Evolutionary conservation across 495 filamentous ascomycete species (phyloP).

Genomic region (Podospora conica): DNA sequence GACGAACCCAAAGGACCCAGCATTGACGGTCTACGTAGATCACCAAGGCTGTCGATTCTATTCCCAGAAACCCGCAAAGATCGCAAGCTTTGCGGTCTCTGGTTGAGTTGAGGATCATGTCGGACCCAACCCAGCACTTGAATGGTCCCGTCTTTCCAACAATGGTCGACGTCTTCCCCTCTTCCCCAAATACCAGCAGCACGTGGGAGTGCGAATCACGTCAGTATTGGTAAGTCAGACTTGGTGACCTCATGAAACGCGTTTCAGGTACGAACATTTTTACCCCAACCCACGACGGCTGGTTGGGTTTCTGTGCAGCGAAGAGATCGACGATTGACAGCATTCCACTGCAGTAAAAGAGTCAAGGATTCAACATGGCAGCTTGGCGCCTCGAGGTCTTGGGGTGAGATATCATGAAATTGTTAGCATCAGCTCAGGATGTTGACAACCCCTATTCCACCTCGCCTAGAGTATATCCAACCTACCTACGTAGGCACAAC

Average conservation of each 20-base stretch:
- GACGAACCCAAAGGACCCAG: background rate
- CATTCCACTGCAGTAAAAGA: background rate
- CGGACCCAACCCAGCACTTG: background rate
- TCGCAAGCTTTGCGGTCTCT: background rate
- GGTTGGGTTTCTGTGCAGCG: background rate
- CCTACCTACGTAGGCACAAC: background rate
- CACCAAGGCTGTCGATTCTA: background rate
- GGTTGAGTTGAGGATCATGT: background rate
- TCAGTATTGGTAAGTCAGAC: background rate
- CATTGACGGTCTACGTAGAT: background rate
- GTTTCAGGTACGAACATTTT: slow-evolving; percentile 12
- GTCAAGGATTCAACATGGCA: background rate
- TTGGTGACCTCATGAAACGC: slow-evolving; percentile 9
- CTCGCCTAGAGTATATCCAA: no score
- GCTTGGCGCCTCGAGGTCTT: background rate
- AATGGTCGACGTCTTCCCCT: background rate
- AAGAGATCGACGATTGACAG: background rate
- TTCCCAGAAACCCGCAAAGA: background rate
- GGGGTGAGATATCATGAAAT: background rate
- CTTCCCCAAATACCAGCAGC: slow-evolving; percentile 3
- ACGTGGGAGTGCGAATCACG: background rate
- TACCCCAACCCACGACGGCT: background rate
- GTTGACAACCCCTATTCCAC: background rate
- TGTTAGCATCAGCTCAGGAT: background rate
- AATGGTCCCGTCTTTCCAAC: background rate